Conservation (phyloP, 805 yeast genomes). For the Saccharomycopsis lassenensis region DNA sequence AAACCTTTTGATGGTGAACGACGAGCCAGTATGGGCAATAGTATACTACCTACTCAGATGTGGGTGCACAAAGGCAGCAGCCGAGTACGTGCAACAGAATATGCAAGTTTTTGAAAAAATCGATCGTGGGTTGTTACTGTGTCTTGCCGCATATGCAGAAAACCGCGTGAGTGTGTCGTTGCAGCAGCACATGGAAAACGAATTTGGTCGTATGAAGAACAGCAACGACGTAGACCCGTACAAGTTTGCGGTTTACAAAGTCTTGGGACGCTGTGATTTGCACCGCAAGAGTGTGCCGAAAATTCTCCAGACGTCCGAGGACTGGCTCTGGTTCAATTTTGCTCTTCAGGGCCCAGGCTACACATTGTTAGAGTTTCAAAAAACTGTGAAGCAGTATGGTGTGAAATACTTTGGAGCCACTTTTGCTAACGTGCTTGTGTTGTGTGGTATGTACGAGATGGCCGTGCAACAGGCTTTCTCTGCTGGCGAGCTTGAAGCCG, state of each 20-base stretch:
- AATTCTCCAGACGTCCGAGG: constrained; percentile 71
- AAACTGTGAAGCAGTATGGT: constrained; percentile 60
- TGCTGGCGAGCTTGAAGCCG: constrained; percentile 71
- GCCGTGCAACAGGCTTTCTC: constrained; percentile 59
- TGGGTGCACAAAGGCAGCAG: constrained; percentile 72
- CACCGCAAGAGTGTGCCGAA: constrained; percentile 55
- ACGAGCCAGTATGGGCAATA: constrained; percentile 90
- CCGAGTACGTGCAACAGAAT: constrained; percentile 52
- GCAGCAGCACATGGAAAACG: constrained; percentile 59
- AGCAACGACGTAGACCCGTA: constrained; percentile 69
- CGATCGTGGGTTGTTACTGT: constrained; percentile 75
- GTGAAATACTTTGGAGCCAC: constrained; percentile 57
- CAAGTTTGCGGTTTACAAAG: constrained; percentile 80
- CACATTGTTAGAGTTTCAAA: constrained; percentile 63
- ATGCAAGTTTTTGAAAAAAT: constrained; percentile 69
- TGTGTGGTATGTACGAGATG: constrained; percentile 72
- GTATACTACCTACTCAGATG: constrained; percentile 76
- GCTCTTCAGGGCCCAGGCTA: constrained; percentile 64
- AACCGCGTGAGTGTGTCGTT: constrained; percentile 40
- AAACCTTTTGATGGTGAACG: constrained; percentile 60
- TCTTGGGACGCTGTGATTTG: constrained; percentile 82
- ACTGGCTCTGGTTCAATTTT: constrained; percentile 94
- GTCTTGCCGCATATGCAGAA: constrained; percentile 59
- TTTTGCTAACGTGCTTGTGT: constrained; percentile 62
- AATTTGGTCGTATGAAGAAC: constrained; percentile 73